phyloP scores from a whole-genome alignment of 768 basidiomycete genomes.

The Tephrocybe sp. region DNA sequence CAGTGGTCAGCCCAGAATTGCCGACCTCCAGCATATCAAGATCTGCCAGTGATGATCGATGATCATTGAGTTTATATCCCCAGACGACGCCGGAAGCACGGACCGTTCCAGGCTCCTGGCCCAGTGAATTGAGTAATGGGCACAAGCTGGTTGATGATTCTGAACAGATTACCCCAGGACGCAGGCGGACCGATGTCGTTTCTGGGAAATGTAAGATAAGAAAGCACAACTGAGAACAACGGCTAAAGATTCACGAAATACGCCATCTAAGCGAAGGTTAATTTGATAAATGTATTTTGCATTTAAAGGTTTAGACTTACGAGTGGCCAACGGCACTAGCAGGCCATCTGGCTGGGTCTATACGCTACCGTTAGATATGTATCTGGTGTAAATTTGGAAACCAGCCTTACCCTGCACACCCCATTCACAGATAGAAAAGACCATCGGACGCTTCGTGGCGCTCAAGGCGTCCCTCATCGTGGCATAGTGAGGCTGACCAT shows the following conservation, averaged over 20 bases:
- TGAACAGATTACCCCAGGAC: slow-evolving; percentile 46
- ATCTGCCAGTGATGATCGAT: no score
- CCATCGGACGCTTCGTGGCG: slow-evolving; percentile 43
- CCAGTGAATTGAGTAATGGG: slow-evolving; percentile 50
- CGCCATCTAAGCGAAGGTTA: slow-evolving; percentile 31
- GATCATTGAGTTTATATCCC: not conserved
- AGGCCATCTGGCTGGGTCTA: slow-evolving; percentile 52
- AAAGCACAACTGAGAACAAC: no score
- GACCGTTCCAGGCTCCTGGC: slow-evolving; percentile 44
- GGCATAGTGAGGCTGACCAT: slow-evolving; percentile 36
- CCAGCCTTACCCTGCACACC: slow-evolving; percentile 50
- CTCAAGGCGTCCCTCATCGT: slow-evolving; percentile 48
- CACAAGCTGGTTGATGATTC: slow-evolving; percentile 53
- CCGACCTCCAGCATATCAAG: slow-evolving; percentile 57
- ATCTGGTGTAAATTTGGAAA: no score
- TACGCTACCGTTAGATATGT: not conserved
- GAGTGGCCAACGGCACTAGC: slow-evolving; percentile 46
- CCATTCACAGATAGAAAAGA: slow-evolving; percentile 52
- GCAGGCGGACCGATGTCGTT: slow-evolving; percentile 49
- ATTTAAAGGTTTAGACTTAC: slow-evolving; percentile 19
- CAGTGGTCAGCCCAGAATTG: slow-evolving; percentile 39
- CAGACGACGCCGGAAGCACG: not conserved
- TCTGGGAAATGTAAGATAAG: slow-evolving; percentile 24
- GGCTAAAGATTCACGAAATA: slow-evolving; percentile 36
- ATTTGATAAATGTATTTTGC: not conserved